phyloP scores from a whole-genome alignment of 2,329 filamentous ascomycete species.

The Emergomyces orientalis region DNA sequence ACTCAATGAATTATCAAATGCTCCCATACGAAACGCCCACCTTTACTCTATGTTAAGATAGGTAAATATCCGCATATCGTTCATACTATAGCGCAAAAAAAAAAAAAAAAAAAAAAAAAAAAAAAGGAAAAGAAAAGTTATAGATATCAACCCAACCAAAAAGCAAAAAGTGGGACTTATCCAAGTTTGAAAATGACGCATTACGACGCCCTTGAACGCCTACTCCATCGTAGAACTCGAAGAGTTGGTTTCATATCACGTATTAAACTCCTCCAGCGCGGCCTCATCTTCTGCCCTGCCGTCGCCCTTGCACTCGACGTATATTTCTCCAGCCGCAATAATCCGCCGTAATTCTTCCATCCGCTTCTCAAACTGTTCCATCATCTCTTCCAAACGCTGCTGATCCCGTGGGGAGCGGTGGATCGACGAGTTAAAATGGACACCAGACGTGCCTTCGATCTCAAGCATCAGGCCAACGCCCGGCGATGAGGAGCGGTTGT shows the following conservation, averaged over 20 bases:
- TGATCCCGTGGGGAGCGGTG: conserved; percentile 15
- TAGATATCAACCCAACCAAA: not conserved
- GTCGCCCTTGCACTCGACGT: conserved; percentile 1
- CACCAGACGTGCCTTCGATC: conserved; percentile 34
- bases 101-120: not conserved
- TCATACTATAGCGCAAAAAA: not conserved
- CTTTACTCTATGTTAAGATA: not conserved
- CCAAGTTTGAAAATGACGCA: not conserved
- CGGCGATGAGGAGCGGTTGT: conserved; percentile 30
- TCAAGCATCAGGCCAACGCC: conserved; percentile 38
- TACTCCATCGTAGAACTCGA: not conserved
- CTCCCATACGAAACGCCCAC: not conserved
- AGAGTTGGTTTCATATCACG: conserved; percentile 3
- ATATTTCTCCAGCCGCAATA: conserved; percentile 28
- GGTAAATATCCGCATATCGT: not conserved
- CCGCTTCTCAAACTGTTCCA: conserved; percentile 38
- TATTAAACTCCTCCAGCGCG: not conserved
- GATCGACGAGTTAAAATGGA: conserved; percentile 14
- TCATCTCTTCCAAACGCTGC: conserved; percentile 36
- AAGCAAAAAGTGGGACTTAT: not conserved
- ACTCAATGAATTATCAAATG: not conserved
- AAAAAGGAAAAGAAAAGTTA: not conserved
- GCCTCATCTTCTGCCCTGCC: not conserved
- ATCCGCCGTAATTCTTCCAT: conserved; percentile 36
- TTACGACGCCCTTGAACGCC: not conserved